Evolutionary conservation across 805 yeast genomes (phyloP).

Genomic region (Ogataea trehaloabstinens): DNA sequence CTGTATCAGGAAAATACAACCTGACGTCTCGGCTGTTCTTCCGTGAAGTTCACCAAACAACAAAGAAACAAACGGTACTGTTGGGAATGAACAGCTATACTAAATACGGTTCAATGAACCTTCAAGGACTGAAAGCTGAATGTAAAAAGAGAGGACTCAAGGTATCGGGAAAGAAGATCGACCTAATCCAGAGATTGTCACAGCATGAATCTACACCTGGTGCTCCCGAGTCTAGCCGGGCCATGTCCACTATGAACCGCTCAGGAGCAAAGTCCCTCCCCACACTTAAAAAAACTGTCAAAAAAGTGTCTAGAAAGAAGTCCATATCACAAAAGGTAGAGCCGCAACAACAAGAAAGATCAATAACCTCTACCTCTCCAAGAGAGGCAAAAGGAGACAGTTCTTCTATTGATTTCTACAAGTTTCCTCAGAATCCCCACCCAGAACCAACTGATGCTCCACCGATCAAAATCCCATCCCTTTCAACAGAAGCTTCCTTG

Average conservation of each 20-base stretch:
- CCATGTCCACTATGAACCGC: slow-evolving; percentile 14
- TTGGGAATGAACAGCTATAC: slow-evolving; percentile 23
- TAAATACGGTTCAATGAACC: slow-evolving; percentile 42
- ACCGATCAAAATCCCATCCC: slow-evolving; percentile 27
- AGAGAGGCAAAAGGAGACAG: slow-evolving; percentile 49
- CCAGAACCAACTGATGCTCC: slow-evolving; percentile 24
- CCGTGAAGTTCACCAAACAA: slow-evolving; percentile 35
- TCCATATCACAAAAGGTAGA: slow-evolving; percentile 4
- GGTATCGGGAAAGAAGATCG: slow-evolving; percentile 60
- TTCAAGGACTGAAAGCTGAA: slow-evolving; percentile 54
- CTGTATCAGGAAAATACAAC: slow-evolving; percentile 2
- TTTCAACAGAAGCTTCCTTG: slow-evolving; percentile 27
- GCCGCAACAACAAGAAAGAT: slow-evolving; percentile 11
- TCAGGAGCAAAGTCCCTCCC: slow-evolving; percentile 5
- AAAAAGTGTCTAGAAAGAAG: slow-evolving; percentile 8
- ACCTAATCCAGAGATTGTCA: slow-evolving; percentile 42
- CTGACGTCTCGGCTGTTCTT: slow-evolving; percentile 14
- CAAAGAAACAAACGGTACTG: slow-evolving; percentile 31
- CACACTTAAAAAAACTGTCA: slow-evolving; percentile 1
- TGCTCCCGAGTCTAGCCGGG: slow-evolving; percentile 8
- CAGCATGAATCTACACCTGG: slow-evolving; percentile 15
- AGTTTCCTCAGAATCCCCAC: slow-evolving; percentile 38
- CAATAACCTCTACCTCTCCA: slow-evolving; percentile 22
- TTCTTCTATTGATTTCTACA: slow-evolving; percentile 57
- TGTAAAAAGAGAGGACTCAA: slow-evolving; percentile 59